A percentile compares a stretch with the other conserved stretches of the same genome.
phyloP scores from a whole-genome alignment of 1,139 yeast genomes.

The Yamadazyma dushanensis region DNA sequence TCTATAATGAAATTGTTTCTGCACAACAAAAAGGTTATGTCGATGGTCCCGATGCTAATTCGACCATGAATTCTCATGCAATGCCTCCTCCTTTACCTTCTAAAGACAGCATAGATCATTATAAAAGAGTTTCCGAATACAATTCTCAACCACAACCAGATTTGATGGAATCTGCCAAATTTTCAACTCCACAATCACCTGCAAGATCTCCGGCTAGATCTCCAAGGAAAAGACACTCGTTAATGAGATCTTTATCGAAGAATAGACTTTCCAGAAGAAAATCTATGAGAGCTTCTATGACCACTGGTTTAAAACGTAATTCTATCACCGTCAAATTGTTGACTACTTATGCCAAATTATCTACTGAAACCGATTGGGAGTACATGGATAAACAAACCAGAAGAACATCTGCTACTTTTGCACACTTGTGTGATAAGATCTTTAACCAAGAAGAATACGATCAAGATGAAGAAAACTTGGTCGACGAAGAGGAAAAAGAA shows the following conservation, averaged over 20 bases:
- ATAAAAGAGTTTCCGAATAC: slow-evolving; percentile 17
- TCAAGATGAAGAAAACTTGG: slow-evolving; percentile 53
- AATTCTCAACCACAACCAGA: slow-evolving; percentile 16
- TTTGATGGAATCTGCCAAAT: slow-evolving; percentile 33
- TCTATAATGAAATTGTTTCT: slow-evolving; percentile 46
- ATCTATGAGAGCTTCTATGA: slow-evolving; percentile 43
- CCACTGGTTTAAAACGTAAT: slow-evolving; percentile 57
- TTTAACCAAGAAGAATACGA: slow-evolving; percentile 61
- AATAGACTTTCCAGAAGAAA: slow-evolving; percentile 39
- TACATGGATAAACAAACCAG: slow-evolving; percentile 71
- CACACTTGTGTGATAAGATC: slow-evolving; percentile 71
- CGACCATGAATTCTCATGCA: slow-evolving; percentile 18
- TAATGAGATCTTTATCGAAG: slow-evolving; percentile 31
- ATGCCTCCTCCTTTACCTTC: slow-evolving; percentile 46
- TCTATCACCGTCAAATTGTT: slow-evolving; percentile 69
- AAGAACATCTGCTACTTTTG: slow-evolving; percentile 77
- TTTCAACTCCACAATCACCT: slow-evolving; percentile 17
- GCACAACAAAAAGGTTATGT: slow-evolving; percentile 32
- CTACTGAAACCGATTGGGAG: slow-evolving; percentile 69
- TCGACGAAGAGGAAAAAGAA: slow-evolving; percentile 51
- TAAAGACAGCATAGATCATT: slow-evolving; percentile 30
- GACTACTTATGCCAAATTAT: slow-evolving; percentile 68
- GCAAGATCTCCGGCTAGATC: slow-evolving; percentile 7
- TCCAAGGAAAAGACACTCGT: slow-evolving; percentile 31
- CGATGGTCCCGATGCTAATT: not conserved